Evolutionary conservation across 1,284 basidiomycete species (phyloP).

Genomic region (Schizophyllum commune): DNA sequence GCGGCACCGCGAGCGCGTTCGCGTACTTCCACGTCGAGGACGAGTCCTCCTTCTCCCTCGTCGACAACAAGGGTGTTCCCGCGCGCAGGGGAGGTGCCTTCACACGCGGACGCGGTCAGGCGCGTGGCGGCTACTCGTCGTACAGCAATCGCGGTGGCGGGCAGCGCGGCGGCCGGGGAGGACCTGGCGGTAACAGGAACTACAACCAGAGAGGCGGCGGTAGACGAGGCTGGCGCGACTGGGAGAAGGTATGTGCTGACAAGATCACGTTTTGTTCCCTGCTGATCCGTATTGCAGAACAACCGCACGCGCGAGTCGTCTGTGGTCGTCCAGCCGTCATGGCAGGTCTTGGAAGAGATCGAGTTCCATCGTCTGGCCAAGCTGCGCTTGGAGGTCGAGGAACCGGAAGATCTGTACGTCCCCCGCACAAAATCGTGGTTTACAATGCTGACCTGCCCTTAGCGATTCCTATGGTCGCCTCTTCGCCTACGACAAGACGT

Average conservation of each 20-base stretch:
- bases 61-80: slow-evolving; percentile 76
- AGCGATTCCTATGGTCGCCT: slow-evolving; percentile 87
- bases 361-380: slow-evolving; percentile 93
- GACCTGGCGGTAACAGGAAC: slow-evolving; percentile 23
- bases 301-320: slow-evolving; percentile 91
- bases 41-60: slow-evolving; percentile 95
- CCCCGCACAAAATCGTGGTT: not conserved
- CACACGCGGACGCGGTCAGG: slow-evolving; percentile 40
- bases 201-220: slow-evolving; percentile 56
- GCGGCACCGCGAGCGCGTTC: slow-evolving; percentile 87
- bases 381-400: slow-evolving; percentile 87
- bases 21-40: slow-evolving; percentile 99
- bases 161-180: slow-evolving; percentile 48
- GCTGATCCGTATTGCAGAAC: slow-evolving; percentile 38
- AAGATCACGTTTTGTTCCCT: not conserved
- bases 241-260: slow-evolving; percentile 73
- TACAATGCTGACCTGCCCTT: slow-evolving; percentile 8
- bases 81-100: slow-evolving; percentile 59
- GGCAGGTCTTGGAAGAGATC: slow-evolving; percentile 95
- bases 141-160: slow-evolving; percentile 31
- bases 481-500: slow-evolving; percentile 91
- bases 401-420: slow-evolving; percentile 80
- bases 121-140: slow-evolving; percentile 35
- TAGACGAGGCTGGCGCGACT: slow-evolving; percentile 85
- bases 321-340: slow-evolving; percentile 86